phyloP scores from a whole-genome alignment of 345 rosid species.

The Odontarrhena argentea region DNA sequence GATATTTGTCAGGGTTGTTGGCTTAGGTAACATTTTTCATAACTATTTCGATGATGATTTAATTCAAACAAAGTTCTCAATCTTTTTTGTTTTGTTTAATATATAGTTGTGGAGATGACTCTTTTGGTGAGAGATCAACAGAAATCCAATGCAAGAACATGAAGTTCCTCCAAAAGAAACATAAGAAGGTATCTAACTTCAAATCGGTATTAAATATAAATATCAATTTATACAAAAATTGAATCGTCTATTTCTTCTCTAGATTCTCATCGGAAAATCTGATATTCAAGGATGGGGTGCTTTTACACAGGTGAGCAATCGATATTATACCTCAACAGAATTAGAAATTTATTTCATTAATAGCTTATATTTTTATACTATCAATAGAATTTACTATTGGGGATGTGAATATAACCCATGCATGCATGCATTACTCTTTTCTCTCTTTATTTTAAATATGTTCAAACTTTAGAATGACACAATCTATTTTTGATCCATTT shows the following conservation, averaged over 20 bases:
- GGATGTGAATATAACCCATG: no score
- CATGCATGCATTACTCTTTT: no score
- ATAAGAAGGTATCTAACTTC: slow-evolving; percentile 59
- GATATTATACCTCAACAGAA: no score
- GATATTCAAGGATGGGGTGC: slow-evolving; percentile 97
- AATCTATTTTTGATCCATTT: slow-evolving; percentile 16
- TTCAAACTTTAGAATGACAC: not conserved
- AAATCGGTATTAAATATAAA: not conserved
- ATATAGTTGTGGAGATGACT: slow-evolving; percentile 79
- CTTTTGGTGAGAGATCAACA: slow-evolving; percentile 69
- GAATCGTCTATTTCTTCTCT: slow-evolving; percentile 9
- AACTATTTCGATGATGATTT: not conserved
- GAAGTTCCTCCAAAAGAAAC: slow-evolving; percentile 78
- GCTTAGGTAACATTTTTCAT: slow-evolving; percentile 58
- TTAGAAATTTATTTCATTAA: no score
- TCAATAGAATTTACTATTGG: no score
- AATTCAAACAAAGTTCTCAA: not conserved
- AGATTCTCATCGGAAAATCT: slow-evolving; percentile 80
- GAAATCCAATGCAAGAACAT: slow-evolving; percentile 86
- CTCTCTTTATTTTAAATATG: not conserved
- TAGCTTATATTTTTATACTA: no score
- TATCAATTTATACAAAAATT: not conserved
- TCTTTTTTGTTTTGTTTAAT: slow-evolving; percentile 1
- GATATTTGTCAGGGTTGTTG: slow-evolving; percentile 87
- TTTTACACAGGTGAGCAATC: slow-evolving; percentile 62